Evolutionary conservation across 352 stramenopile genomes (phyloP).

Genomic region (Blastocystis sp.): DNA sequence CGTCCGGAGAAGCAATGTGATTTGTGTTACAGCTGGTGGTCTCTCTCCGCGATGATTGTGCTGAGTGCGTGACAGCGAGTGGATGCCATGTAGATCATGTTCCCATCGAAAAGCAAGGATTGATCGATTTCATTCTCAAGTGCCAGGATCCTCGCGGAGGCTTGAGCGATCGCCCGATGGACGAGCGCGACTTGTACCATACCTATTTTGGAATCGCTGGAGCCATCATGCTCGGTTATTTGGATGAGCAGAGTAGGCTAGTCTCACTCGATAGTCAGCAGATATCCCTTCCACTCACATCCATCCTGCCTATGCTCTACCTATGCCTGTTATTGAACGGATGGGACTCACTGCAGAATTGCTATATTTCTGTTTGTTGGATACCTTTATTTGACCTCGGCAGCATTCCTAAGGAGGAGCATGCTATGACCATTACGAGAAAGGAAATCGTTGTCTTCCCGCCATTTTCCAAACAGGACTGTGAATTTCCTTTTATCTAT

Average conservation of each 20-base stretch:
- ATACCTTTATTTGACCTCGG: background rate
- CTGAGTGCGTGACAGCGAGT: slow-evolving; percentile 67
- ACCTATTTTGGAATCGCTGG: slow-evolving; percentile 95
- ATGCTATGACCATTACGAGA: background rate
- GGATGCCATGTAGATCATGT: slow-evolving; percentile 20
- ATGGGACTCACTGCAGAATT: slow-evolving; percentile 70
- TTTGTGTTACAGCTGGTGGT: slow-evolving; percentile 99
- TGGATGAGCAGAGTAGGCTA: slow-evolving; percentile 68
- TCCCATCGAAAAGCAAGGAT: slow-evolving; percentile 84
- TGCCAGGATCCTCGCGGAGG: slow-evolving; percentile 96
- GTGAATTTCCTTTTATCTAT: background rate
- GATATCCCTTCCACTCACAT: slow-evolving; percentile 69
- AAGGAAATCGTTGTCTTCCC: background rate
- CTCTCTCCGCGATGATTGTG: slow-evolving; percentile 90
- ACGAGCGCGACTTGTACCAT: slow-evolving; percentile 93
- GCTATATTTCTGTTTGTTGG: slow-evolving; percentile 9
- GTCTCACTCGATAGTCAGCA: background rate
- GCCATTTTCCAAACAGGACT: background rate
- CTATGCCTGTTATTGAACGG: slow-evolving; percentile 79
- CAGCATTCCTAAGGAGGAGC: background rate
- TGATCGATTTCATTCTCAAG: slow-evolving; percentile 84
- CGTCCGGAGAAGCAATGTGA: slow-evolving; percentile 97
- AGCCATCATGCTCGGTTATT: slow-evolving; percentile 85
- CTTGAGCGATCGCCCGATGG: slow-evolving; percentile 91
- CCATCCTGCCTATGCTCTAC: slow-evolving; percentile 88